Conservation (phyloP, 192 early-diverging fungal species). For the Coemansia sp. region DNA sequence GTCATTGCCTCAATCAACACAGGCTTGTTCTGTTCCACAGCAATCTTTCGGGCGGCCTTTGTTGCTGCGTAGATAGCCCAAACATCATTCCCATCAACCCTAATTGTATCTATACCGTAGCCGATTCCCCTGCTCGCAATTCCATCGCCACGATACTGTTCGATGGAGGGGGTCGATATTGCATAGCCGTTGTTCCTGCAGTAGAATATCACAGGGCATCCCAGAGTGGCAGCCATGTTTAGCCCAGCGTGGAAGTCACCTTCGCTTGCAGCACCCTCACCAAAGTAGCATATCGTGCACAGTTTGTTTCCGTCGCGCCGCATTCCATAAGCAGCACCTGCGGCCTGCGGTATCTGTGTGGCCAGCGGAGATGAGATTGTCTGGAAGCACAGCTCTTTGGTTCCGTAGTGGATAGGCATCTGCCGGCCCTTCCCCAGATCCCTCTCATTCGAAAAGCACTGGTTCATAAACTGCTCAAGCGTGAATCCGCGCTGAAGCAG, state of each 20-base stretch:
- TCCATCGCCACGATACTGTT: constrained; percentile 98
- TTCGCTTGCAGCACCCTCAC: constrained; percentile 95
- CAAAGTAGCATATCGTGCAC: constrained; percentile 93
- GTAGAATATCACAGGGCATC: constrained; percentile 90
- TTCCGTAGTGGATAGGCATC: constrained; percentile 98
- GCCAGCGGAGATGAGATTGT: constrained; percentile 96
- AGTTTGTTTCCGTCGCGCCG: constrained; percentile 78
- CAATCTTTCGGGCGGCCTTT: constrained; percentile 78
- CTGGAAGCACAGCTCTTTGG: constrained; percentile 83
- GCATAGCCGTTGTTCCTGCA: constrained; percentile 99
- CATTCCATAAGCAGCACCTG: constrained; percentile 92
- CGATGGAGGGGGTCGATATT: constrained; percentile 91
- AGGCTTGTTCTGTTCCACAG: constrained; percentile 79
- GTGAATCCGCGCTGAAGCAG: constrained; percentile 95
- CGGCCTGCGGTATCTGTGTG: constrained; percentile 97
- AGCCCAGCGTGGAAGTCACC: constrained; percentile 98
- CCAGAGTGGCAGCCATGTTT: constrained; percentile 94
- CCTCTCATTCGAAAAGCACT: constrained; percentile 88
- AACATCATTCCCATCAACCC: constrained; percentile 98
- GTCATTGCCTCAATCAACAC: constrained; percentile 97
- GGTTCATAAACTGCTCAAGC: constrained; percentile 92
- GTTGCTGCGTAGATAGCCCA: constrained; percentile 97
- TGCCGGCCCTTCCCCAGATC: constrained; percentile 95
- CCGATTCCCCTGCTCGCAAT: constrained; percentile 93
- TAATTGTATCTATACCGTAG: constrained; percentile 96